phyloP scores from a whole-genome alignment of 352 stramenopile species.

The Pythium vanterpoolii region DNA sequence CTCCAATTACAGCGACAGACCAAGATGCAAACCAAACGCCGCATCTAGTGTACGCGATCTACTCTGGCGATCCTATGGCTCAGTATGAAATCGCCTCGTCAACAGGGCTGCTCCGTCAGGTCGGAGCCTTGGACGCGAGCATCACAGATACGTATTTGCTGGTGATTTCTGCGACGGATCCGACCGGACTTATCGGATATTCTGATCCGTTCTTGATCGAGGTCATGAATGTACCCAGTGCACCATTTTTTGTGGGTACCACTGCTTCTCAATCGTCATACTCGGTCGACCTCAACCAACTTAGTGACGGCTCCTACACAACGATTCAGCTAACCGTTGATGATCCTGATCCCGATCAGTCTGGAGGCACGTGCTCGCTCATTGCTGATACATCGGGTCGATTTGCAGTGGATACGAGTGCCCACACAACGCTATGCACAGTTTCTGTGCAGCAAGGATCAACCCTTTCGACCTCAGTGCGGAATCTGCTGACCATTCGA shows the following conservation, averaged over 20 bases:
- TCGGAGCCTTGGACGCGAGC: slow-evolving; percentile 32
- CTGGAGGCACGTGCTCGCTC: slow-evolving; percentile 42
- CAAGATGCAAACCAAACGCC: slow-evolving; percentile 43
- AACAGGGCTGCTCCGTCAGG: slow-evolving; percentile 33
- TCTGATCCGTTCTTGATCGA: slow-evolving; percentile 38
- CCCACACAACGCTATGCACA: slow-evolving; percentile 23
- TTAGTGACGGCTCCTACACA: slow-evolving; percentile 41
- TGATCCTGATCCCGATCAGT: slow-evolving; percentile 44
- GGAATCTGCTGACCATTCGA: slow-evolving; percentile 25
- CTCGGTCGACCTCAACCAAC: slow-evolving; percentile 42
- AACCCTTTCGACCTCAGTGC: slow-evolving; percentile 13
- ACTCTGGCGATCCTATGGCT: slow-evolving; percentile 37
- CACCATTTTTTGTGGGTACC: slow-evolving; percentile 48
- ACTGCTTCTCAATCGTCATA: slow-evolving; percentile 27
- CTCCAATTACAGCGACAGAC: slow-evolving; percentile 34
- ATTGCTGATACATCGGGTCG: slow-evolving; percentile 18
- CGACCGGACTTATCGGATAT: slow-evolving; percentile 32
- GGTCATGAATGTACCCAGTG: slow-evolving; percentile 36
- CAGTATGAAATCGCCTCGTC: slow-evolving; percentile 40
- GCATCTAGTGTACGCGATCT: slow-evolving; percentile 41
- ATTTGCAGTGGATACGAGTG: slow-evolving; percentile 31
- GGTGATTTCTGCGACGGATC: slow-evolving; percentile 40
- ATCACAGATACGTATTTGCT: slow-evolving; percentile 34
- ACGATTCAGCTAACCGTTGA: slow-evolving; percentile 35
- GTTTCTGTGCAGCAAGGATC: slow-evolving; percentile 16